These are phyloP conservation scores for Pyrenochaeta sp. DNA, from an alignment of 2,329 filamentous ascomycete species.

Conservation along the genomic window DNA sequence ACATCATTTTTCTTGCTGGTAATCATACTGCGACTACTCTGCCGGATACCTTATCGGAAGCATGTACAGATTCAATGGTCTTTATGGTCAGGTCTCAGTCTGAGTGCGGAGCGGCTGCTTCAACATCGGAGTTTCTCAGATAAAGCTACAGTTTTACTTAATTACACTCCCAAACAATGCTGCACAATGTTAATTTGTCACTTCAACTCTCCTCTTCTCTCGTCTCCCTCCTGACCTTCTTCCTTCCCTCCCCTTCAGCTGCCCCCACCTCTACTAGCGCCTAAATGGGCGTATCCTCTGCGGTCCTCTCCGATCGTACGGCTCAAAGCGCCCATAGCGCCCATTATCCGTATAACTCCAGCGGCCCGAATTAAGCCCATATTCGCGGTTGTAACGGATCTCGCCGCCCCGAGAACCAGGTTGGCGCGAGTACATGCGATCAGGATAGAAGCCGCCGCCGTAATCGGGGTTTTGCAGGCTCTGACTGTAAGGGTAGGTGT, in stretches of 20 bases:
- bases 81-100: no score
- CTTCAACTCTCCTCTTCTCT: not conserved
- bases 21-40: no score
- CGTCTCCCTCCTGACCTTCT: not conserved
- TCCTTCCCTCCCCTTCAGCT: not conserved
- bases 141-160: no score
- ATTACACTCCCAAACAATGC: no score
- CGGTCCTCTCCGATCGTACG: slow-evolving; percentile 4
- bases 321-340: slow-evolving; percentile 8
- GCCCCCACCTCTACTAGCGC: not conserved
- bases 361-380: not conserved
- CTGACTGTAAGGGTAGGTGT: not conserved
- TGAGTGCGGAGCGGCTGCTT: no score
- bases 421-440: slow-evolving; percentile 10
- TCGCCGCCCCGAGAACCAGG: not conserved
- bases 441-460: slow-evolving; percentile 5
- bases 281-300: not conserved
- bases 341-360: slow-evolving; percentile 10
- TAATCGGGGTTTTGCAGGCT: slow-evolving; percentile 1
- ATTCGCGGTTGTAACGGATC: slow-evolving; percentile 3
- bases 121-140: no score
- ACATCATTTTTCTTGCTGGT: no score
- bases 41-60: no score
- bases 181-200: no score
- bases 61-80: no score